Evolutionary conservation across 2,329 filamentous ascomycete genomes (phyloP).

Genomic region (Cadophora sp.): DNA sequence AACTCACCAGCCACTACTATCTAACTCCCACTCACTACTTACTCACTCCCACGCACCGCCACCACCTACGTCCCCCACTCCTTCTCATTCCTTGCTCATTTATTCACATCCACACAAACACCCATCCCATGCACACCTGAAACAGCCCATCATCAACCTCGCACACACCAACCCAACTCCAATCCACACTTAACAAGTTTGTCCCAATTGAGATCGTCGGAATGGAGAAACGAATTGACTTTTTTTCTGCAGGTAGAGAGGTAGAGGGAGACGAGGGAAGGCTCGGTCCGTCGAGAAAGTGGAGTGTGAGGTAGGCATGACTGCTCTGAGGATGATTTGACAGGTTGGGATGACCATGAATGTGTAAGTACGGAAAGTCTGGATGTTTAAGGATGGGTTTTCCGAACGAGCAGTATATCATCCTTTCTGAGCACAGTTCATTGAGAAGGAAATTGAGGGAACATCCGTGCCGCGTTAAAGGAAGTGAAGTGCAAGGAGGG

Average conservation of each 20-base stretch:
- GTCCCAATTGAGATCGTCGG: too few relatives aligned
- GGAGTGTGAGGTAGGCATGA: background rate
- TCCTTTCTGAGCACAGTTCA: too few relatives aligned
- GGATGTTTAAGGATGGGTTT: background rate
- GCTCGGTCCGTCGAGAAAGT: background rate
- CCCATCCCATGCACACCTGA: background rate
- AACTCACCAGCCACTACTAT: background rate
- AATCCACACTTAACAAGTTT: too few relatives aligned
- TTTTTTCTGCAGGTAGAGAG: too few relatives aligned
- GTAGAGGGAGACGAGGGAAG: too few relatives aligned
- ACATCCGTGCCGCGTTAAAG: too few relatives aligned
- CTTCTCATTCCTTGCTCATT: too few relatives aligned
- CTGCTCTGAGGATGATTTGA: background rate
- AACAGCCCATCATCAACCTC: conserved; percentile 4
- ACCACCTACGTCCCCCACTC: background rate
- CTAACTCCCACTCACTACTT: too few relatives aligned
- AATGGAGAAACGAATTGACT: conserved; percentile 4
- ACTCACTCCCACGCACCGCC: too few relatives aligned
- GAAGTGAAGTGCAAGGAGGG: too few relatives aligned
- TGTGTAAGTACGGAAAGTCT: background rate
- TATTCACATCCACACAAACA: background rate
- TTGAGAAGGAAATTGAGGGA: too few relatives aligned
- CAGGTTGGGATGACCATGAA: conserved; percentile 5
- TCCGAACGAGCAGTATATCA: background rate
- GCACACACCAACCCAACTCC: background rate